Conservation (phyloP, 306 rosid species). For the Amphicarpaea edgeworthii region DNA sequence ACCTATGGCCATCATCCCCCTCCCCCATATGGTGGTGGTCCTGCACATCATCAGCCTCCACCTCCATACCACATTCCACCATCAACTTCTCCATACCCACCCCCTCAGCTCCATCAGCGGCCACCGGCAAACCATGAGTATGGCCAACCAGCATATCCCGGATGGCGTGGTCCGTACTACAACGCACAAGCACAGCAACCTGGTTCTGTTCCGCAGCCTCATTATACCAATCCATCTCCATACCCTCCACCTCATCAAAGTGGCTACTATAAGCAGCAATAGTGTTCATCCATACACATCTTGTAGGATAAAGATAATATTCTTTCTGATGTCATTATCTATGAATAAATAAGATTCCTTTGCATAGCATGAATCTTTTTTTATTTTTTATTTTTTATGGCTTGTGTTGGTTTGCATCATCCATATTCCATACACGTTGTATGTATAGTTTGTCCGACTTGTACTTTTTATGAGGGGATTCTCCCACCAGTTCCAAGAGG, state of each 20-base stretch:
- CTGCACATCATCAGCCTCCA: conserved; percentile 67
- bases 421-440: conserved; percentile 37
- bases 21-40: conserved; percentile 57
- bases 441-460: conserved; percentile 53
- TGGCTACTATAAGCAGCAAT: conserved; percentile 87
- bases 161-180: conserved; percentile 96
- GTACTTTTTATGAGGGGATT: conserved; percentile 26
- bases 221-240: conserved; percentile 77
- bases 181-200: conserved; percentile 77
- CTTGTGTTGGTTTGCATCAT: conserved; percentile 44
- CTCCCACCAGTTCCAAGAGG: conserved; percentile 23
- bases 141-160: conserved; percentile 96
- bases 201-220: conserved; percentile 78
- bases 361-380: neutral
- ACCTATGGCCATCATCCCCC: conserved; percentile 62
- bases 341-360: conserved; percentile 44
- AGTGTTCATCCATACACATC: conserved; percentile 42
- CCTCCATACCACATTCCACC: conserved; percentile 78
- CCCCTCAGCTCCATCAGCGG: conserved; percentile 72
- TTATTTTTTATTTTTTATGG: neutral
- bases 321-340: conserved; percentile 43
- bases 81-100: conserved; percentile 65
- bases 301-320: conserved; percentile 37
- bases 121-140: conserved; percentile 77
- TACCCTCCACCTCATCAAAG: conserved; percentile 90